Evolutionary conservation across 2,329 filamentous ascomycete species (phyloP).

Genomic region (Sarocladiaceae sp.): DNA sequence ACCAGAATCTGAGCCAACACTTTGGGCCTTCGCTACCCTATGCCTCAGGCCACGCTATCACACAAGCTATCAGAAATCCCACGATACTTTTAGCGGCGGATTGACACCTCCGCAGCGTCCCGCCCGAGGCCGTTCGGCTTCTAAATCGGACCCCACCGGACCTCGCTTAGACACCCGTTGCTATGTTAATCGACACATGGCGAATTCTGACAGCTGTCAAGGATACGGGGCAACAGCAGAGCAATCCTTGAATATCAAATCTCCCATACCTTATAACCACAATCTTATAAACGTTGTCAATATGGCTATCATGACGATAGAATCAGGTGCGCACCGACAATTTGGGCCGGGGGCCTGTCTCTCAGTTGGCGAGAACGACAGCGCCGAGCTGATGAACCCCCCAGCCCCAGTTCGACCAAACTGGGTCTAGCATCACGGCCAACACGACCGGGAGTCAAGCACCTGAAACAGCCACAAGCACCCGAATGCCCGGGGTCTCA

Average conservation of each 20-base stretch:
- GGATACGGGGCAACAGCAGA: neutral
- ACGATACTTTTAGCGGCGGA: neutral
- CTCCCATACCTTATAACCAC: neutral
- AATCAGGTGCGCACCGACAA: neutral
- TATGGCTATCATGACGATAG: neutral
- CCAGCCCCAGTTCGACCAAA: neutral
- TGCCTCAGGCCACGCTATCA: no score
- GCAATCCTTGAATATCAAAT: neutral
- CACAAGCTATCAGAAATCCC: no score
- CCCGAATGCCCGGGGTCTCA: conserved; percentile 1
- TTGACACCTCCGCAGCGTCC: neutral
- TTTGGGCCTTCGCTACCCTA: no score
- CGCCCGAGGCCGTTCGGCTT: neutral
- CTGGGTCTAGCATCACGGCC: neutral
- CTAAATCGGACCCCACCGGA: neutral
- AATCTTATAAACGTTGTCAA: neutral
- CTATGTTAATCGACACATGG: neutral
- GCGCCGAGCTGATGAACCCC: conserved; percentile 1
- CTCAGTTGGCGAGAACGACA: neutral
- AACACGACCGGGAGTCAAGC: neutral
- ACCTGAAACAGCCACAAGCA: conserved; percentile 8
- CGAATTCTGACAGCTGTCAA: neutral
- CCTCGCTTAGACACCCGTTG: neutral
- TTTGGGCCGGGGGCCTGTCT: neutral
- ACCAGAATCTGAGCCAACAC: neutral